phyloP scores from a whole-genome alignment of 257 asterid species.

The Fraxinus cuspidata region DNA sequence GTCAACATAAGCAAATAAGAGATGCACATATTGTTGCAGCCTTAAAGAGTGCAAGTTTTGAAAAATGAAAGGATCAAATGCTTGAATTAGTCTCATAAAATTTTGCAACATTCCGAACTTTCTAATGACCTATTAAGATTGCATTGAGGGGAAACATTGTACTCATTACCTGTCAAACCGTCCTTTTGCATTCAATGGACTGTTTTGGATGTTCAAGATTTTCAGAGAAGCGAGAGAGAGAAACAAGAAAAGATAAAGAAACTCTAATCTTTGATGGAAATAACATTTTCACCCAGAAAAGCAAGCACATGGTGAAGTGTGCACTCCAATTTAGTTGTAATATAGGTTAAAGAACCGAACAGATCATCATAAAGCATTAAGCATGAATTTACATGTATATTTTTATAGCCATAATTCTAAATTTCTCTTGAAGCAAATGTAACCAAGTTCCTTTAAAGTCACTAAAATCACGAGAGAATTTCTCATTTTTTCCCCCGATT shows the following conservation, averaged over 20 bases:
- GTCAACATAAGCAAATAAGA: constrained; percentile 30
- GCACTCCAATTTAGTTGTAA: neutral
- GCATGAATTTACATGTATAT: neutral
- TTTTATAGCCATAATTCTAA: neutral
- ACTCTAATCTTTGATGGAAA: neutral
- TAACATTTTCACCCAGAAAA: neutral
- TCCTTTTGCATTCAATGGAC: neutral
- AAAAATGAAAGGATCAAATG: neutral
- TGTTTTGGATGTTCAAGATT: too few species aligned
- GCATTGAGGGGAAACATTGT: constrained; percentile 17
- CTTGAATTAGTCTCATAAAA: constrained; percentile 13
- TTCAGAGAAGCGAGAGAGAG: neutral
- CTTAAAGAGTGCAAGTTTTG: constrained; percentile 1
- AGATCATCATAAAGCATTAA: neutral
- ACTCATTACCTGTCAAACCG: neutral
- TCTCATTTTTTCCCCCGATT: neutral
- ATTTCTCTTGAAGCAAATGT: constrained; percentile 3
- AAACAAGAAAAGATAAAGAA: neutral
- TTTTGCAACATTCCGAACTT: constrained; percentile 4
- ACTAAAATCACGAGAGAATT: neutral
- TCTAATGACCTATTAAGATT: neutral
- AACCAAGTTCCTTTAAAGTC: neutral
- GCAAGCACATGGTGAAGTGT: neutral
- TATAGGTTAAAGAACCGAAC: neutral
- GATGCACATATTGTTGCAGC: constrained; percentile 20